These are phyloP conservation scores for Phtheirospermum japonicum DNA, from an alignment of 257 asterid genomes.

Conservation along the genomic window DNA sequence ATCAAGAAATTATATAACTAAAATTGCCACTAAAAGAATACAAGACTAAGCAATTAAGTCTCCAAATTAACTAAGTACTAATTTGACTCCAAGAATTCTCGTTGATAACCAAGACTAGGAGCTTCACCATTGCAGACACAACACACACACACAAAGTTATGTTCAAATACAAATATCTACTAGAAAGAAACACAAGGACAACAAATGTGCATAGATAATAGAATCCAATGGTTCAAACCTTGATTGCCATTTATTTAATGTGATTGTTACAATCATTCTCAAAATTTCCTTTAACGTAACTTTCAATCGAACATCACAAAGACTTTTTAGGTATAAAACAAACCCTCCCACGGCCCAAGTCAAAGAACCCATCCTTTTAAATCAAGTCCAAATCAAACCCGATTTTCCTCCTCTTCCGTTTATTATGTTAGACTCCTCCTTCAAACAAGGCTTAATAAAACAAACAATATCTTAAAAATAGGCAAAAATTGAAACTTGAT, in stretches of 20 bases:
- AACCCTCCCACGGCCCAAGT: neutral
- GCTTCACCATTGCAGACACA: neutral
- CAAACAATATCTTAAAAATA: too few species aligned
- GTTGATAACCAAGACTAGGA: too few species aligned
- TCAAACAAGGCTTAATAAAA: constrained; percentile 26
- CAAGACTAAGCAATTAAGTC: too few species aligned
- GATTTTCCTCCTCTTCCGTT: neutral
- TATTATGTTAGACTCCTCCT: constrained; percentile 13
- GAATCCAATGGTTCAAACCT: neutral
- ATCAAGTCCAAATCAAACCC: neutral
- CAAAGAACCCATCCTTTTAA: constrained; percentile 9
- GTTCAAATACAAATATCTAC: neutral
- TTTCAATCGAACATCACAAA: constrained; percentile 9
- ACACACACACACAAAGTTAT: neutral
- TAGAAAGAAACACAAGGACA: neutral
- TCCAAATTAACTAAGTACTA: too few species aligned
- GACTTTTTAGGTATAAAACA: constrained; percentile 9
- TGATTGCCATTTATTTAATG: neutral
- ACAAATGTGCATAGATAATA: constrained; percentile 1
- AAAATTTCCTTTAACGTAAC: neutral
- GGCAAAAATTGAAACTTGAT: too few species aligned
- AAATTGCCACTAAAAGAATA: too few species aligned
- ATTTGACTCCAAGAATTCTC: too few species aligned
- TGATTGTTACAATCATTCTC: constrained; percentile 7
- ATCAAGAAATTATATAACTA: too few species aligned